These are phyloP conservation scores for Tolypocladium sp. DNA, from an alignment of 2,329 filamentous ascomycete species.

Conservation along the genomic window DNA sequence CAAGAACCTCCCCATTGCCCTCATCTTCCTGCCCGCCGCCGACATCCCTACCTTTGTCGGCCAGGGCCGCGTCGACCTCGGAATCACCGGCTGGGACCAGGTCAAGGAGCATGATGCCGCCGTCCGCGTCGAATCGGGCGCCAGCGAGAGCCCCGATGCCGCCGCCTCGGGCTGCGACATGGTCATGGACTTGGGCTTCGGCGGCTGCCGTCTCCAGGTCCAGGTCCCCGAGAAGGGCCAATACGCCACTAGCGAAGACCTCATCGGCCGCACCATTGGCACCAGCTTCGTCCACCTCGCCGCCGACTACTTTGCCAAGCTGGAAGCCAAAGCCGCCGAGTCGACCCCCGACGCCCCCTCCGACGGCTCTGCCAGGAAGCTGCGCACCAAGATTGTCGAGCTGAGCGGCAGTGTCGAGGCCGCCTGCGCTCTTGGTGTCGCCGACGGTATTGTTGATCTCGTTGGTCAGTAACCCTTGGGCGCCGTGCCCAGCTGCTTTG, in stretches of 20 bases:
- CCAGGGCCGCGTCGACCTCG: conserved; percentile 85
- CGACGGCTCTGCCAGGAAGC: conserved; percentile 34
- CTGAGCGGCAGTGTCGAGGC: conserved; percentile 95
- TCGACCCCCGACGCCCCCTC: conserved; percentile 28
- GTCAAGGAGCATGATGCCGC: conserved; percentile 80
- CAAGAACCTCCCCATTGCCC: conserved; percentile 90
- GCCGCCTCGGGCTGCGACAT: conserved; percentile 63
- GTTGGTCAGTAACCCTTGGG: conserved; percentile 57
- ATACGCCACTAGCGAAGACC: conserved; percentile 59
- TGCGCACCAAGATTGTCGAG: conserved; percentile 85
- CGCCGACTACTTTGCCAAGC: conserved; percentile 69
- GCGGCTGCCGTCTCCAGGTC: conserved; percentile 87
- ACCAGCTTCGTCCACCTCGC: conserved; percentile 89
- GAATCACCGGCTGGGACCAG: conserved; percentile 90
- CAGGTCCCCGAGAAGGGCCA: conserved; percentile 83
- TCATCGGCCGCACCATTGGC: conserved; percentile 87
- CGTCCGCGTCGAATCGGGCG: conserved; percentile 38
- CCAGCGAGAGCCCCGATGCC: conserved; percentile 37
- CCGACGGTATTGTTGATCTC: conserved; percentile 94
- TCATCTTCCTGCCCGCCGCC: conserved; percentile 92
- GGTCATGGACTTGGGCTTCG: conserved; percentile 85
- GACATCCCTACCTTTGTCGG: conserved; percentile 98
- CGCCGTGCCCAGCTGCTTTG: not conserved
- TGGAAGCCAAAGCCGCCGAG: conserved; percentile 59
- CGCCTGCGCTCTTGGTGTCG: conserved; percentile 88